phyloP scores from a whole-genome alignment of 2,329 filamentous ascomycete species.

The Ophioceras dolichostomum region DNA sequence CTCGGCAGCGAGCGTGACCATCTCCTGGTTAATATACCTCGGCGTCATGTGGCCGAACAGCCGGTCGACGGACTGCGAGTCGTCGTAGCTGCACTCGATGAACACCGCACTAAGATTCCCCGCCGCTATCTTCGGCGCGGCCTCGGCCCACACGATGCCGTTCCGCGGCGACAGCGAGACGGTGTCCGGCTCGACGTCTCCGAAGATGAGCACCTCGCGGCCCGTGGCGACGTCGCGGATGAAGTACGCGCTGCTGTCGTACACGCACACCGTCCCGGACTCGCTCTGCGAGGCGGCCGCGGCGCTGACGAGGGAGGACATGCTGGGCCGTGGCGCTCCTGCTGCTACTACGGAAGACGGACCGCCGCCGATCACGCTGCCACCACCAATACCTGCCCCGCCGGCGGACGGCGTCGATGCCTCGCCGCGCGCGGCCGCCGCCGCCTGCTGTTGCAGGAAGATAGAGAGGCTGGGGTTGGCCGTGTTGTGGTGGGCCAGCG shows the following conservation, averaged over 20 bases:
- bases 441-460: constrained; percentile 10
- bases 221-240: constrained; percentile 62
- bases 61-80: constrained; percentile 62
- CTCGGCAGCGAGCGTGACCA: constrained; percentile 57
- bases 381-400: background rate
- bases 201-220: constrained; percentile 81
- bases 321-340: background rate
- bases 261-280: constrained; percentile 50
- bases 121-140: constrained; percentile 68
- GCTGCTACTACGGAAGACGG: too few relatives aligned
- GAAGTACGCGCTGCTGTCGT: constrained; percentile 89
- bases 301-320: constrained; percentile 1
- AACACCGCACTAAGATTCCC: constrained; percentile 71
- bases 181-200: constrained; percentile 87
- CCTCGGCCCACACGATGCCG: constrained; percentile 72
- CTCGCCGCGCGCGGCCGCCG: background rate
- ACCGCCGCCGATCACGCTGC: background rate
- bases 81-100: constrained; percentile 91
- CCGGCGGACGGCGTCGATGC: background rate
- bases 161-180: constrained; percentile 75
- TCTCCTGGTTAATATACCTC: constrained; percentile 67
- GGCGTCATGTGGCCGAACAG: constrained; percentile 88
- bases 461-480: constrained; percentile 9
- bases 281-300: constrained; percentile 5
- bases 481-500: constrained; percentile 12